These are phyloP conservation scores for Fusarium nurragi DNA, from an alignment of 2,329 filamentous ascomycete genomes.

Conservation along the genomic window DNA sequence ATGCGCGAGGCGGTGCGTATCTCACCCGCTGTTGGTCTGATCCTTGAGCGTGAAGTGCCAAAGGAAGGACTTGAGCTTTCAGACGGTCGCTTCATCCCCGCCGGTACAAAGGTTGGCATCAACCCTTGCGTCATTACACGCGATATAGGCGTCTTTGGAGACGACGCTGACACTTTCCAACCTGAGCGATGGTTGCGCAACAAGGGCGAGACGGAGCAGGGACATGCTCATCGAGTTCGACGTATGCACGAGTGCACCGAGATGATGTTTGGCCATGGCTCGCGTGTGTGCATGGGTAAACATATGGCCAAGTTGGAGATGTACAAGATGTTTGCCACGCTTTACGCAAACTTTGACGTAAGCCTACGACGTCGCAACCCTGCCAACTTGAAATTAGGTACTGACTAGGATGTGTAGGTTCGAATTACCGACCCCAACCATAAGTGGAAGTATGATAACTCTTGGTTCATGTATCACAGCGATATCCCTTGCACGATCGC, in stretches of 20 bases:
- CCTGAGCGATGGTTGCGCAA: conserved; percentile 27
- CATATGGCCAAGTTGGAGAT: conserved; percentile 35
- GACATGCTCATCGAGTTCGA: conserved; percentile 6
- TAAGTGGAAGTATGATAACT: conserved; percentile 31
- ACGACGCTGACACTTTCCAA: conserved; percentile 19
- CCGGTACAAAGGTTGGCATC: conserved; percentile 22
- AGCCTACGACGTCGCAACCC: not conserved
- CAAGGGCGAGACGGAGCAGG: conserved; percentile 6
- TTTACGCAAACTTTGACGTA: conserved; percentile 30
- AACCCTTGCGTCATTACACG: conserved; percentile 31
- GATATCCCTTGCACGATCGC: conserved; percentile 30
- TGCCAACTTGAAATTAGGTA: rapidly evolving
- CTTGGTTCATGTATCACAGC: conserved; percentile 37
- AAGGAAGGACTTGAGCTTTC: conserved; percentile 12
- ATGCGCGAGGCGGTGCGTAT: conserved; percentile 32
- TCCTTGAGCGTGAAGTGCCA: conserved; percentile 30
- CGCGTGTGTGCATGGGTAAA: conserved; percentile 31
- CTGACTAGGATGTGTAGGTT: not conserved
- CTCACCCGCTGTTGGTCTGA: conserved; percentile 12
- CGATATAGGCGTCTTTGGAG: conserved; percentile 20
- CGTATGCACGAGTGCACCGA: conserved; percentile 31
- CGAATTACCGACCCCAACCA: conserved; percentile 14
- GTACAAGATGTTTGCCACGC: conserved; percentile 33
- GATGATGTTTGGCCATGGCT: conserved; percentile 33
- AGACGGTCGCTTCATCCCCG: conserved; percentile 22